These are phyloP conservation scores for Aschersonia sp. DNA, from an alignment of 2,329 filamentous ascomycete species.

Conservation along the genomic window DNA sequence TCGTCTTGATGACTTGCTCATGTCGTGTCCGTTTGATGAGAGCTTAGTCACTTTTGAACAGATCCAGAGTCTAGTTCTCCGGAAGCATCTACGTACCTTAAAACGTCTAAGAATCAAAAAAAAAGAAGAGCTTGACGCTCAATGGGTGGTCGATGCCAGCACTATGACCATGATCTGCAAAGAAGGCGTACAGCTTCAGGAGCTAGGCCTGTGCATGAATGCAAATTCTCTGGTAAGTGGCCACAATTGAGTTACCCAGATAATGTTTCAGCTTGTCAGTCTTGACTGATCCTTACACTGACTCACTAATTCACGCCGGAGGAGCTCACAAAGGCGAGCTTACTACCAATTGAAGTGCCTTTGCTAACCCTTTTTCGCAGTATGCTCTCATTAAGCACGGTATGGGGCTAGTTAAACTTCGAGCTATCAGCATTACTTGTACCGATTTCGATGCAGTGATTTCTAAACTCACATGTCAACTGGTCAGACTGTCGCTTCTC, in stretches of 20 bases:
- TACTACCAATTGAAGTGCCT: no score
- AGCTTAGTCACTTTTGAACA: slow-evolving; percentile 37
- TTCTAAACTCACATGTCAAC: slow-evolving; percentile 38
- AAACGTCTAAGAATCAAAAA: slow-evolving; percentile 47
- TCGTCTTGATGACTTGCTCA: slow-evolving; percentile 41
- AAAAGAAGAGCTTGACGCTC: slow-evolving; percentile 30
- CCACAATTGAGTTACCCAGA: no score
- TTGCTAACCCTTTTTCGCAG: slow-evolving; percentile 16
- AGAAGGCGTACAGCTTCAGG: slow-evolving; percentile 33
- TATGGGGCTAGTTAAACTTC: slow-evolving; percentile 29
- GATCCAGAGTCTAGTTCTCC: slow-evolving; percentile 41
- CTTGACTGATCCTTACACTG: neutral
- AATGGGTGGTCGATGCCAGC: slow-evolving; percentile 45
- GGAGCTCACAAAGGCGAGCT: no score
- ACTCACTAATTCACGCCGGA: neutral
- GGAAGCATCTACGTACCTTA: slow-evolving; percentile 40
- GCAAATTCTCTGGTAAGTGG: slow-evolving; percentile 37
- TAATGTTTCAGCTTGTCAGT: neutral
- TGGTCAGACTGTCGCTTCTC: slow-evolving; percentile 42
- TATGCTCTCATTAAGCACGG: slow-evolving; percentile 43
- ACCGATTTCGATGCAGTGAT: slow-evolving; percentile 37
- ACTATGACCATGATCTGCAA: slow-evolving; percentile 38
- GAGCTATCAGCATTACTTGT: slow-evolving; percentile 37
- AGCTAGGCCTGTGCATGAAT: slow-evolving; percentile 41
- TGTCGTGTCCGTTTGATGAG: slow-evolving; percentile 33